These are phyloP conservation scores for Brassica balearica DNA, from an alignment of 441 rosid species.

Conservation along the genomic window DNA sequence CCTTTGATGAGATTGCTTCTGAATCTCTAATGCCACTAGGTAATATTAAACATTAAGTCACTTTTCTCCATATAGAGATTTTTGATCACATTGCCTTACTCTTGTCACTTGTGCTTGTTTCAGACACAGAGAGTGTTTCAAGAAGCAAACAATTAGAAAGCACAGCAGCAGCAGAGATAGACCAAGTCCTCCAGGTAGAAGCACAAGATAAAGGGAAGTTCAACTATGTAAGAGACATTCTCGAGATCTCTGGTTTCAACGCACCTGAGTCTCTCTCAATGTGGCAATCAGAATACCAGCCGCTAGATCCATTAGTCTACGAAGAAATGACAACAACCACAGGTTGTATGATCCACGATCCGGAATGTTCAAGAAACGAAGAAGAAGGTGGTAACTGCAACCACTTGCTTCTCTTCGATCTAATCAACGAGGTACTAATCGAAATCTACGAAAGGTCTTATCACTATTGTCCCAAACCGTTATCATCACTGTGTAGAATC, in stretches of 20 bases:
- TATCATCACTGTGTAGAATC: conserved; percentile 57
- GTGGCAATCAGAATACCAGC: conserved; percentile 78
- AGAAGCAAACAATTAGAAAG: conserved; percentile 32
- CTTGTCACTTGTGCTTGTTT: conserved; percentile 12
- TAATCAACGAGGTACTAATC: conserved; percentile 72
- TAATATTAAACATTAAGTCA: conserved; percentile 32
- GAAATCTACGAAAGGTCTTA: conserved; percentile 68
- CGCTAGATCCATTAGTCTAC: conserved; percentile 61
- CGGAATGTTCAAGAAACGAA: conserved; percentile 50
- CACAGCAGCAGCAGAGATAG: conserved; percentile 16
- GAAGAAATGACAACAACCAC: conserved; percentile 51
- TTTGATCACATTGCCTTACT: not conserved
- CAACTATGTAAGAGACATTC: conserved; percentile 73
- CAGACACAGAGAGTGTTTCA: conserved; percentile 30
- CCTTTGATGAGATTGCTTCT: conserved; percentile 28
- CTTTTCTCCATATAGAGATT: not conserved
- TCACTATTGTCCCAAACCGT: conserved; percentile 58
- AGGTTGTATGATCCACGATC: conserved; percentile 55
- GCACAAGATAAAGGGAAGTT: conserved; percentile 57
- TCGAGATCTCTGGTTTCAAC: conserved; percentile 74
- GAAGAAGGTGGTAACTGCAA: conserved; percentile 52
- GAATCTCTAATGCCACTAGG: conserved; percentile 47
- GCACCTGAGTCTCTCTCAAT: conserved; percentile 57
- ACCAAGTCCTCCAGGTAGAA: conserved; percentile 46
- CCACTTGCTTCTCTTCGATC: conserved; percentile 65